Conservation (phyloP, 2,329 filamentous ascomycete species). For the Pyrenochaeta sp. region DNA sequence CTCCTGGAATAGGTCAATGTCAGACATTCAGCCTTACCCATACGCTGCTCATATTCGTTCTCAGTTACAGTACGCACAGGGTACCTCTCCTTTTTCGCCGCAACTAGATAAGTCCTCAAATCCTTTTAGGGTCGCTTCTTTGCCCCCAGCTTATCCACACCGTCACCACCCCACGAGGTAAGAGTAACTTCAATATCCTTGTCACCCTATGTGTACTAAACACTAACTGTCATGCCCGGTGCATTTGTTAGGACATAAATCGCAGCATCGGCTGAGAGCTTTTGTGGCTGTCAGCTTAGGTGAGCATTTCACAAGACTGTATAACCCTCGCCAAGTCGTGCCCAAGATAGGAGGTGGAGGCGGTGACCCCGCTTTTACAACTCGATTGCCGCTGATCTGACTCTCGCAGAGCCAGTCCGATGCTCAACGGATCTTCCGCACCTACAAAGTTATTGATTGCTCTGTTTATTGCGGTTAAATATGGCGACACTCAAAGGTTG, state of each 20-base stretch:
- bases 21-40: background rate
- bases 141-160: background rate
- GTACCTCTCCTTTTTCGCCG: background rate
- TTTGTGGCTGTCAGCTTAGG: background rate
- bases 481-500: background rate
- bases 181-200: constrained; percentile 1
- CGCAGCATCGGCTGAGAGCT: background rate
- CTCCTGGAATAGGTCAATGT: background rate
- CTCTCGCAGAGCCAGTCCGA: background rate
- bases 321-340: background rate
- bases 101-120: background rate
- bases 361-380: background rate
- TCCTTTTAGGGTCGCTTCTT: background rate
- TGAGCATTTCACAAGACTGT: constrained; percentile 2
- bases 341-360: background rate
- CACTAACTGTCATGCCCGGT: constrained; percentile 1
- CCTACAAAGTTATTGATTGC: background rate
- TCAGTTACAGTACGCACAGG: background rate
- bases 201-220: background rate
- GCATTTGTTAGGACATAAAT: constrained; percentile 1
- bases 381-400: constrained; percentile 1
- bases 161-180: background rate
- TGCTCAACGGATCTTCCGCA: background rate
- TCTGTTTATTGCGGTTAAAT: background rate
- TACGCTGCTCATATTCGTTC: background rate